phyloP scores from a whole-genome alignment of 2,329 filamentous ascomycete genomes.

The Colletotrichum tropicicola region DNA sequence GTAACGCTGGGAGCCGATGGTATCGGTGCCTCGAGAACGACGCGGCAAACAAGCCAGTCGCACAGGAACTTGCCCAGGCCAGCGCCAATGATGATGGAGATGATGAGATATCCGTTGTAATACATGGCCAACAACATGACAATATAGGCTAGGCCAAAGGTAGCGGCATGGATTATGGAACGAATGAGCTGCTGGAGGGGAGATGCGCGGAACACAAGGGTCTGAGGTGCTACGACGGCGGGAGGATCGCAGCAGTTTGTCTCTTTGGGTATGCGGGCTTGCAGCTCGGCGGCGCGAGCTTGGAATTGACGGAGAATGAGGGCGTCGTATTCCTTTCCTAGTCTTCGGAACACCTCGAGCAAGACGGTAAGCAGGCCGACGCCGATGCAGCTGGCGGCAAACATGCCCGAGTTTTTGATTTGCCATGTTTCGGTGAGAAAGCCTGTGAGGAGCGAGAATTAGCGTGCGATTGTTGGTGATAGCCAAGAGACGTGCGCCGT shows the following conservation, averaged over 20 bases:
- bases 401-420: slow-evolving; percentile 48
- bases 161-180: slow-evolving; percentile 47
- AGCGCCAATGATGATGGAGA: slow-evolving; percentile 55
- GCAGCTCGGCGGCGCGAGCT: slow-evolving; percentile 40
- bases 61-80: slow-evolving; percentile 63
- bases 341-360: slow-evolving; percentile 50
- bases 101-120: slow-evolving; percentile 55
- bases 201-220: slow-evolving; percentile 47
- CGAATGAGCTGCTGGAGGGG: slow-evolving; percentile 51
- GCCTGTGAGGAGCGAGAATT: slow-evolving; percentile 31
- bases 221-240: slow-evolving; percentile 27
- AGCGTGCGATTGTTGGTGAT: background rate
- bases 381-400: slow-evolving; percentile 54
- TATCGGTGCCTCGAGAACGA: slow-evolving; percentile 33
- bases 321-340: slow-evolving; percentile 52
- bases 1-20: slow-evolving; percentile 33
- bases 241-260: slow-evolving; percentile 26
- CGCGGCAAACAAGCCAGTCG: slow-evolving; percentile 58
- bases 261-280: slow-evolving; percentile 28
- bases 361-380: slow-evolving; percentile 49
- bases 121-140: slow-evolving; percentile 56
- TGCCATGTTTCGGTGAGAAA: slow-evolving; percentile 52
- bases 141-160: slow-evolving; percentile 53
- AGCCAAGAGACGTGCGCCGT: no score
- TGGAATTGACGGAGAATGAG: slow-evolving; percentile 49